A percentile compares a stretch with the other conserved stretches of the same genome.
These are phyloP conservation scores for Ceratobasidium theobromae DNA, from an alignment of 1,284 basidiomycete species.

Conservation along the genomic window DNA sequence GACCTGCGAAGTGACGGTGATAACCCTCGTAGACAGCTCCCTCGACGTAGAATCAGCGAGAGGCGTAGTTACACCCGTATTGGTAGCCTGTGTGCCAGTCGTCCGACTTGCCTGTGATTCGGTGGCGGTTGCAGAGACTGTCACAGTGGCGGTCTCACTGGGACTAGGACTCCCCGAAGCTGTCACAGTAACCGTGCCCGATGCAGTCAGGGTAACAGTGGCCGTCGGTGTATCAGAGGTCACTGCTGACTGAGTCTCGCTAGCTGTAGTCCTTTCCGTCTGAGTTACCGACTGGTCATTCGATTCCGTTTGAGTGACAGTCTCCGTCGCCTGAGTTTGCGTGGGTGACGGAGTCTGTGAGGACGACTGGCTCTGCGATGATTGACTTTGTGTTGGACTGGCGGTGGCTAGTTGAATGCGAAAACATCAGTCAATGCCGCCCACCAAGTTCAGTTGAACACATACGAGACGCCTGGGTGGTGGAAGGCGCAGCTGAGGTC, in stretches of 20 bases:
- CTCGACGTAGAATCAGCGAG: neutral
- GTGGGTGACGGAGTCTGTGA: neutral
- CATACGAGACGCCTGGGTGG: no score
- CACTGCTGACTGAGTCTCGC: neutral
- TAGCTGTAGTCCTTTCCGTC: neutral
- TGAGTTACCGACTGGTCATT: neutral
- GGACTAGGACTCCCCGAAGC: neutral
- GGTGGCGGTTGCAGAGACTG: neutral
- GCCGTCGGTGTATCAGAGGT: neutral
- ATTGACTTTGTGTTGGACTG: neutral
- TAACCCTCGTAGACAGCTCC: neutral
- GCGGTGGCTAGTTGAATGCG: neutral
- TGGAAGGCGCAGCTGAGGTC: neutral
- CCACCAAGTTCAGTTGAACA: no score
- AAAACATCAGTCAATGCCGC: no score
- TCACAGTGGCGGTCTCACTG: neutral
- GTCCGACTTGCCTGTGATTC: neutral
- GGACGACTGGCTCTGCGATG: neutral
- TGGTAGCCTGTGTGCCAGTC: neutral
- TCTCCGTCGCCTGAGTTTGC: no score
- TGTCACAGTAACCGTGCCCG: neutral
- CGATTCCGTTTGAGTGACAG: neutral
- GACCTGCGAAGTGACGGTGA: constrained; percentile 3
- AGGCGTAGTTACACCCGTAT: neutral
- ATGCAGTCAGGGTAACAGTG: neutral